Evolutionary conservation across 2,329 filamentous ascomycete species (phyloP).

Genomic region (Graphilbum sp.): DNA sequence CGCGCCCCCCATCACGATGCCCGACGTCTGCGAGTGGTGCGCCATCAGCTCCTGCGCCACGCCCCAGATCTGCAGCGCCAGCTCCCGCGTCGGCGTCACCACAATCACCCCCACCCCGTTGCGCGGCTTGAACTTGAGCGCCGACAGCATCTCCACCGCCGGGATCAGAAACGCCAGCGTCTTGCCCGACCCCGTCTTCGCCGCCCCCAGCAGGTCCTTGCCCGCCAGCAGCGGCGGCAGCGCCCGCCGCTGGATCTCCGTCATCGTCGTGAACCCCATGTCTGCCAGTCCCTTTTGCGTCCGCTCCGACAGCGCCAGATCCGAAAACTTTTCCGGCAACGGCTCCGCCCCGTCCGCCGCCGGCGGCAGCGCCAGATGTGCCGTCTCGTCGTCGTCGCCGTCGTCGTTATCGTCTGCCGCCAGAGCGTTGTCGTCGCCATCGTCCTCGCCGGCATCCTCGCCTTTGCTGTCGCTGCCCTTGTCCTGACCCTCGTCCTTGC

Average conservation of each 20-base stretch:
- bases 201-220: conserved; percentile 78
- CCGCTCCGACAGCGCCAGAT: conserved; percentile 74
- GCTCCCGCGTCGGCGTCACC: conserved; percentile 81
- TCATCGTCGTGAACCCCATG: conserved; percentile 94
- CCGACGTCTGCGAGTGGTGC: conserved; percentile 72
- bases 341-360: conserved; percentile 42
- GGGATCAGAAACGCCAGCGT: conserved; percentile 89
- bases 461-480: conserved; percentile 4
- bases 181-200: conserved; percentile 86
- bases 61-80: conserved; percentile 91
- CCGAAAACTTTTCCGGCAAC: conserved; percentile 42
- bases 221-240: conserved; percentile 83
- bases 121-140: conserved; percentile 83
- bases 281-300: conserved; percentile 75
- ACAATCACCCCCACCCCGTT: conserved; percentile 89
- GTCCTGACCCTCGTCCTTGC: conserved; percentile 10
- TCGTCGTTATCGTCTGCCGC: conserved; percentile 4
- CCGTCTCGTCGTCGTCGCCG: conserved; percentile 19
- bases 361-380: conserved; percentile 33
- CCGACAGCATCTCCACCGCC: conserved; percentile 80
- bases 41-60: conserved; percentile 88
- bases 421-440: conserved; percentile 10
- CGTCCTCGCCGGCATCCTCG: conserved; percentile 5
- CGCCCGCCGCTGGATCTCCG: conserved; percentile 74
- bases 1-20: conserved; percentile 71